phyloP scores from a whole-genome alignment of 2,329 filamentous ascomycete genomes.

The Neonectria punicea region DNA sequence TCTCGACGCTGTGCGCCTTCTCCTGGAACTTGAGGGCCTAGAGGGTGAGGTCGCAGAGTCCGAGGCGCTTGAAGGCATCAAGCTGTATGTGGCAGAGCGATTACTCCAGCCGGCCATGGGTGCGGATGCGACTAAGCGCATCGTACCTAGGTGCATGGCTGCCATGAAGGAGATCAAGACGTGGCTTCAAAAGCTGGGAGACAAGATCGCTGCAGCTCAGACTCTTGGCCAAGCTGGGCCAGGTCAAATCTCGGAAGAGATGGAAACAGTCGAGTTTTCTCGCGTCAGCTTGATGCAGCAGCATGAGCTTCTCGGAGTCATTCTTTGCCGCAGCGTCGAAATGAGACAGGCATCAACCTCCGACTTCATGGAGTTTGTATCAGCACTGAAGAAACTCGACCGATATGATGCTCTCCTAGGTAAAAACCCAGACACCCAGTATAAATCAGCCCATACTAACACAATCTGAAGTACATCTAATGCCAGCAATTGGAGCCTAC shows the following conservation, averaged over 20 bases:
- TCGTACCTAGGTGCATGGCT: constrained; percentile 78
- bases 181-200: constrained; percentile 79
- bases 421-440: constrained; percentile 44
- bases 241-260: constrained; percentile 65
- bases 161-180: constrained; percentile 80
- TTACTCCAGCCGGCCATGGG: constrained; percentile 47
- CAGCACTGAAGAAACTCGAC: constrained; percentile 74
- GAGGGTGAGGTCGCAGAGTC: constrained; percentile 64
- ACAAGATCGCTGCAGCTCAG: constrained; percentile 79
- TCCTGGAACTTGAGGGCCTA: constrained; percentile 72
- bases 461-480: constrained; percentile 73
- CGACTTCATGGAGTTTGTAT: constrained; percentile 80
- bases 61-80: constrained; percentile 47
- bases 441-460: constrained; percentile 21
- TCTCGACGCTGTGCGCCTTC: constrained; percentile 83
- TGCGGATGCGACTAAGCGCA: constrained; percentile 62
- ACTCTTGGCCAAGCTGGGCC: constrained; percentile 75
- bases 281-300: constrained; percentile 84
- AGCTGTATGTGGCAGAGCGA: constrained; percentile 48
- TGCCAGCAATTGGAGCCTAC: constrained; percentile 81
- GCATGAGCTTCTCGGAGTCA: constrained; percentile 87
- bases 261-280: constrained; percentile 84
- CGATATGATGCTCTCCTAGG: constrained; percentile 76
- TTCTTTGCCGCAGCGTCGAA: constrained; percentile 82
- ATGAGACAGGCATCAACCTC: constrained; percentile 74